Evolutionary conservation across 2,329 filamentous ascomycete genomes (phyloP), one percentile per base, ranked within the genome.

Genomic region (Beauveria pseudobassiana): DNA sequence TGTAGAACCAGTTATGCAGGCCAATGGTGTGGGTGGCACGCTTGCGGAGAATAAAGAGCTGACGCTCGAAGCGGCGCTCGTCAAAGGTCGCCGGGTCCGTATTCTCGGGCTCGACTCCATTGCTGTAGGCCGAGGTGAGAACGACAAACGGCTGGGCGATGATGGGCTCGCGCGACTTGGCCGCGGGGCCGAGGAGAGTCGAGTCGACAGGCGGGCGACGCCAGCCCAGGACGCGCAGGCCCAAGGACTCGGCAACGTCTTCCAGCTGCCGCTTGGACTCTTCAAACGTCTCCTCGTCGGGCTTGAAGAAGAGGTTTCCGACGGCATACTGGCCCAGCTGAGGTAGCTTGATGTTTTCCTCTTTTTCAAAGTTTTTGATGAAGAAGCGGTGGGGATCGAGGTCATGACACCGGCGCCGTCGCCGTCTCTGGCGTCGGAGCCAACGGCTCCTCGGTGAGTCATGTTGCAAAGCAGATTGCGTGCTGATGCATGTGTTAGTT

Each of bases 341-440:
- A 64, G 95, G 95, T 66, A 99, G 82, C 76, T 91, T 89, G 73
- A 95, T 87, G 73, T 88, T 89, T 73, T 91, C 89, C 78, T 97
- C 91, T 69, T 88, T 89, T 76, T 91, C 92, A 76, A 98, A 98
- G 76, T 98, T 96, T 83, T 98, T 99, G 74, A 96, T 82, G 76
- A 99, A 98, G 82, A 99, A 98, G 77, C 88, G 92, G 82, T 98
- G 93, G 63, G 95, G 71, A 99, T 96, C 64, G 93, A 97, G 68
- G 93, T 98, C 95, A 99, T 99, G 73, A 98, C 93, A 85, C 95
- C 95, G 70, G 95, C 95, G 75, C 95, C 95, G 75, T 99, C 95
- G 74, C 95, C 95, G 75, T 99, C 95, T 82, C 95, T 89, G 72
- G 92, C 92, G 81, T 99, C 95, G 64, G 95, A 98, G 69, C 95